Base-by-base conservation (phyloP, 2,329 filamentous ascomycete genomes). In the Calonectria pauciramosa region DNA sequence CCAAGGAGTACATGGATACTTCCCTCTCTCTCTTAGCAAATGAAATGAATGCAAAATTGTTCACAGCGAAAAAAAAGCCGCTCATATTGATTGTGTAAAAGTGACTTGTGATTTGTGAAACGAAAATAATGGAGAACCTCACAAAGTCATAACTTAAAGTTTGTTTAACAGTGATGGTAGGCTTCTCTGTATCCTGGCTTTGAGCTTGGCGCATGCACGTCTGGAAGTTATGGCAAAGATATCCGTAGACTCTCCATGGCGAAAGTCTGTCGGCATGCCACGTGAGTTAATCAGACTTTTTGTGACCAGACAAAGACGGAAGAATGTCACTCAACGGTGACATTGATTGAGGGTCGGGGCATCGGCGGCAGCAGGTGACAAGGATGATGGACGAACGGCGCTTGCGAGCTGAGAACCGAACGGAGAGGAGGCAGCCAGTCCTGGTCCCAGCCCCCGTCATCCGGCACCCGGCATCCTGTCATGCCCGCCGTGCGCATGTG, bases 351-450 rank as follows among this genome's bases (percentile, higher is more conserved):
- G 52, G 52, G 52, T 56, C 52, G 32, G 60, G 60, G 41, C 38
- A 23, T 41, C 41, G 28, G 26, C 38, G 30, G 26, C 38, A 32
- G 60, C 51, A 54, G 51, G 51, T 11, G 60, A 65, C 38, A 30
- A 65, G 41, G 41, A 36, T 63, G 10, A 32, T 41, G 41, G 38
- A 64, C 38, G 26, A 54, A 44, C 30, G 49, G 34, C 30, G 23
- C 32, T 41, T n/a, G 65, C 18, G 23, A 47, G 44, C n/a, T 47
- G 44, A 36, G n/a, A 49, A 8, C 32, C 23, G 44, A 32, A 66
- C 23, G 65, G 65, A 26, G 36, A 59, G 30, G 67, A 73, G 71
- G 67, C 71, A 70, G 71, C 71, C 71, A 59, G 47, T 66, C 52
- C 30, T 47, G 44, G 44, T 47, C 38, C 38, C 32, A 36, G 44